These are phyloP conservation scores for Biscogniauxia mediterranea DNA, from an alignment of 2,329 filamentous ascomycete genomes.

Conservation along the genomic window DNA sequence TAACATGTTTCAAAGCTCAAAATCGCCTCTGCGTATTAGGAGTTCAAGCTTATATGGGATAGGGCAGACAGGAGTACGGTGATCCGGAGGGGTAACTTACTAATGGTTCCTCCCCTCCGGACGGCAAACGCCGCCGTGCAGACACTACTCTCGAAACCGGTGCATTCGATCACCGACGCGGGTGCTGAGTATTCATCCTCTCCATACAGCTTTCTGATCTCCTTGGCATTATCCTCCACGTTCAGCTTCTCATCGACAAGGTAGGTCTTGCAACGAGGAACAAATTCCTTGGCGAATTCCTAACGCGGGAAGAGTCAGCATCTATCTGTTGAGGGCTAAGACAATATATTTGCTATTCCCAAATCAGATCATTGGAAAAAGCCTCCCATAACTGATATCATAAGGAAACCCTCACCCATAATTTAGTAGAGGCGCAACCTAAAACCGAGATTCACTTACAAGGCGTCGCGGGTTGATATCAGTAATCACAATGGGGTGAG, in stretches of 20 bases:
- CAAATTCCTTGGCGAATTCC: constrained; percentile 56
- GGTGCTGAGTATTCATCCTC: constrained; percentile 55
- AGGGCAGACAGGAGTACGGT: background rate
- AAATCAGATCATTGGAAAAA: background rate
- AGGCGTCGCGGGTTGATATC: constrained; percentile 58
- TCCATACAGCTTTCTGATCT: constrained; percentile 52
- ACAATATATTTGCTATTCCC: too few relatives aligned
- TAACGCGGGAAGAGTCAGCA: background rate
- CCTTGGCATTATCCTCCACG: constrained; percentile 48
- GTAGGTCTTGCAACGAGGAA: constrained; percentile 54
- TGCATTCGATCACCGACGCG: constrained; percentile 62
- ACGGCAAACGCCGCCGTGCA: constrained; percentile 56
- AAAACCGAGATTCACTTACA: background rate
- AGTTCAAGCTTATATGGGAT: constrained; percentile 2
- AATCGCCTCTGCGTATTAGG: constrained; percentile 1
- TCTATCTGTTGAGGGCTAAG: too few relatives aligned
- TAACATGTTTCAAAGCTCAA: constrained; percentile 10
- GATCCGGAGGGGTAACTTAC: constrained; percentile 11
- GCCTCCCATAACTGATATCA: background rate
- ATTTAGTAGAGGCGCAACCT: background rate
- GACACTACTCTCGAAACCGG: constrained; percentile 63
- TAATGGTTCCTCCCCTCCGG: constrained; percentile 57
- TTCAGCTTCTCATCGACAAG: constrained; percentile 46
- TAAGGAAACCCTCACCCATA: background rate
- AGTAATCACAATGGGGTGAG: constrained; percentile 62